A percentile compares a stretch with the other conserved stretches of the same genome.
These are phyloP conservation scores for Eucalyptus marginata DNA, from an alignment of 345 rosid species.

Conservation along the genomic window DNA sequence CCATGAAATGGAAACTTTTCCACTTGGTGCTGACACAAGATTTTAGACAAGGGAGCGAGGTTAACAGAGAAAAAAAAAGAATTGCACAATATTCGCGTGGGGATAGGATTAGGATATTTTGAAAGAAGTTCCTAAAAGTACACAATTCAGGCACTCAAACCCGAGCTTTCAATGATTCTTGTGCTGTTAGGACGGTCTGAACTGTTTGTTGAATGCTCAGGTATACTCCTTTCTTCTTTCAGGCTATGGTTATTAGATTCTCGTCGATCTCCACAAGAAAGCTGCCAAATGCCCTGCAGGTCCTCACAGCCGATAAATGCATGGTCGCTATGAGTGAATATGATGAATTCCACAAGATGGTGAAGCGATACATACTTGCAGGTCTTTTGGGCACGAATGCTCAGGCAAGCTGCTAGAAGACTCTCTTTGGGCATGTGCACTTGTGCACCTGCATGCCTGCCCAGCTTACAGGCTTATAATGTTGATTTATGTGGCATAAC, in stretches of 20 bases:
- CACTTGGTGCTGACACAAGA: no score
- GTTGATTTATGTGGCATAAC: no score
- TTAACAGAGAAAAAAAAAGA: no score
- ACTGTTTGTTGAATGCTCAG: neutral
- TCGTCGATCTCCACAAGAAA: conserved; percentile 73
- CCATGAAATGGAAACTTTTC: no score
- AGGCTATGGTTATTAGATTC: conserved; percentile 80
- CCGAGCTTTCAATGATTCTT: neutral
- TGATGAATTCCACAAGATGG: conserved; percentile 56
- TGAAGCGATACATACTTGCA: conserved; percentile 40
- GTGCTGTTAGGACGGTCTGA: neutral
- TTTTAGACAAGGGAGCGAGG: no score
- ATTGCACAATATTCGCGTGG: no score
- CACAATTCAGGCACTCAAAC: no score
- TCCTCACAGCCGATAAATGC: conserved; percentile 48
- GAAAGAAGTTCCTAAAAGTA: no score
- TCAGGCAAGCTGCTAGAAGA: conserved; percentile 34
- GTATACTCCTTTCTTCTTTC: neutral
- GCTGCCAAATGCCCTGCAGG: conserved; percentile 48
- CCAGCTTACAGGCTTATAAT: neutral
- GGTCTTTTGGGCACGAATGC: conserved; percentile 53
- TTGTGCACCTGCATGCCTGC: no score
- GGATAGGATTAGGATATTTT: no score
- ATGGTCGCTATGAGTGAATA: conserved; percentile 93
- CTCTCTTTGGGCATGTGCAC: no score